These are phyloP conservation scores for Trichoderma virens DNA, from an alignment of 495 filamentous ascomycete species.

Conservation along the genomic window DNA sequence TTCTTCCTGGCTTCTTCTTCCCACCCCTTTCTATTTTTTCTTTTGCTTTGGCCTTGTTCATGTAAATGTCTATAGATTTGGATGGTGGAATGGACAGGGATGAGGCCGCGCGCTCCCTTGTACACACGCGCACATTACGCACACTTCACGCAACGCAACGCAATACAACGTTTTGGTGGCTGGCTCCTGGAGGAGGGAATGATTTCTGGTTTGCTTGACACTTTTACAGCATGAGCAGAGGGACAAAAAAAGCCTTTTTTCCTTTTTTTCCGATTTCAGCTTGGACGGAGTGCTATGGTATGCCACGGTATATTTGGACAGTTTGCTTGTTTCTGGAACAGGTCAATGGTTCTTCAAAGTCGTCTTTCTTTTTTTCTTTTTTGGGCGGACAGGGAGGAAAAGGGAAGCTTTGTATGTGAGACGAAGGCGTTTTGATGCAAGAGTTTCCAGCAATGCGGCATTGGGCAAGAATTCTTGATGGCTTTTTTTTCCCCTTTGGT, in stretches of 20 bases:
- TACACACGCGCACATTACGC: slow-evolving; percentile 4
- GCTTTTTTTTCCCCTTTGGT: background rate
- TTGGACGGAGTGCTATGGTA: background rate
- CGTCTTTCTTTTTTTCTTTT: background rate
- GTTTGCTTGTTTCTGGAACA: background rate
- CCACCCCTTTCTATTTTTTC: background rate
- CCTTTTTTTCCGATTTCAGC: background rate
- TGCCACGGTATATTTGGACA: slow-evolving; percentile 7
- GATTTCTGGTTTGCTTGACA: background rate
- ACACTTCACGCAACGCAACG: slow-evolving; percentile 3
- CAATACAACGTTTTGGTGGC: background rate
- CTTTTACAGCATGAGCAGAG: background rate
- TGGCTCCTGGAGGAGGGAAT: background rate
- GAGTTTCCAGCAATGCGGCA: background rate
- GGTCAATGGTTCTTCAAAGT: background rate
- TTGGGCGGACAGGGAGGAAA: background rate
- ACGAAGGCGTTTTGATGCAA: background rate
- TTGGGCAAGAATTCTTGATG: background rate
- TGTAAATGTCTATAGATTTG: slow-evolving; percentile 4
- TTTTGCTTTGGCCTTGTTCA: slow-evolving; percentile 2
- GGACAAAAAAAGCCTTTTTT: background rate
- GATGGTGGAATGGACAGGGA: background rate
- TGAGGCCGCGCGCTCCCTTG: background rate
- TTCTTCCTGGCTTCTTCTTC: background rate
- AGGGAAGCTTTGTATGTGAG: background rate